phyloP scores from a whole-genome alignment of 495 filamentous ascomycete species.

The Hypomontagnella monticulosa region DNA sequence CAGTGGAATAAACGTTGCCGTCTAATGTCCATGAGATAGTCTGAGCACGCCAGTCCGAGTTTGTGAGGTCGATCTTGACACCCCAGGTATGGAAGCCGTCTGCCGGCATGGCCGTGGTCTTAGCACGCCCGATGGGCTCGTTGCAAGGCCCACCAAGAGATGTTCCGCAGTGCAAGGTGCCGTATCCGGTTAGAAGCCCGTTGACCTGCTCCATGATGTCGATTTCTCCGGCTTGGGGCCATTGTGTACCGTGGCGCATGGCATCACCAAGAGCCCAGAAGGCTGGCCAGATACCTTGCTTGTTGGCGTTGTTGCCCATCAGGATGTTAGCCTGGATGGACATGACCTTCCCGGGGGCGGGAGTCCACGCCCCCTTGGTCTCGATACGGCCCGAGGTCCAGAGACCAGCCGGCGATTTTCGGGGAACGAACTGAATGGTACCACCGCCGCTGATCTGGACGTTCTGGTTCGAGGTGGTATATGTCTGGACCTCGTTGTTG shows the following conservation, averaged over 20 bases:
- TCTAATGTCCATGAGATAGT: conserved; percentile 58
- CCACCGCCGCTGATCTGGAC: conserved; percentile 58
- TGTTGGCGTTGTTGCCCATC: conserved; percentile 51
- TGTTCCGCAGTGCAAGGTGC: conserved; percentile 60
- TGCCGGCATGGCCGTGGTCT: conserved; percentile 45
- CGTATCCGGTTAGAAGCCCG: conserved; percentile 54
- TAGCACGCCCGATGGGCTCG: conserved; percentile 53
- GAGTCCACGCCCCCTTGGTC: conserved; percentile 53
- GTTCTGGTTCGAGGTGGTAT: conserved; percentile 54
- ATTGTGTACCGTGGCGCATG: conserved; percentile 59
- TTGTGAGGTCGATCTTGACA: conserved; percentile 56
- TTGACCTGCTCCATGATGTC: conserved; percentile 64
- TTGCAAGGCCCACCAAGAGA: conserved; percentile 55
- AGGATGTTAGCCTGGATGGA: conserved; percentile 54
- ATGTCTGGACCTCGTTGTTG: conserved; percentile 58
- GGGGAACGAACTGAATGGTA: conserved; percentile 58
- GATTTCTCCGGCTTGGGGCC: conserved; percentile 62
- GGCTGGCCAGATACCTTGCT: conserved; percentile 64
- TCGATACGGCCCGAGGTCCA: conserved; percentile 65
- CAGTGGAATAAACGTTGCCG: conserved; percentile 50
- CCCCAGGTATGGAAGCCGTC: conserved; percentile 58
- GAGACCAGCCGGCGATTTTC: conserved; percentile 45
- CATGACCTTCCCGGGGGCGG: conserved; percentile 51
- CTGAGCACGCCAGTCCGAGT: conserved; percentile 54
- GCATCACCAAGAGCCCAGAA: conserved; percentile 63